A percentile compares a stretch with the other conserved stretches of the same genome.
Conservation (phyloP, 2,329 filamentous ascomycete genomes). For the Emydomyces testavorans region DNA sequence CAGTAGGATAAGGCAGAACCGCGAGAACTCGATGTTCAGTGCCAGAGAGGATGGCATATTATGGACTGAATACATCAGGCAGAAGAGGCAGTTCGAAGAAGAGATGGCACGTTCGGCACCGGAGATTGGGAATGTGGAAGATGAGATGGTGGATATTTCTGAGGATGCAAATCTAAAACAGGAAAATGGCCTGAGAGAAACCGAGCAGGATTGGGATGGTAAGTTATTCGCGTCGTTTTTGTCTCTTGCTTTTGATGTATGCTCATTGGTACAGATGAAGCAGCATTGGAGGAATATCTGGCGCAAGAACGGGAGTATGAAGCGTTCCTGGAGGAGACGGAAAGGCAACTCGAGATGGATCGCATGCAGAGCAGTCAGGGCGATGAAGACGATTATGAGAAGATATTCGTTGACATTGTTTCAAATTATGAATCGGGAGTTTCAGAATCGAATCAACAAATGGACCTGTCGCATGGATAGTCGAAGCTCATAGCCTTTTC, state of each 20-base stretch:
- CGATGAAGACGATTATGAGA: slow-evolving; percentile 51
- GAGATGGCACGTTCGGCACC: slow-evolving; percentile 27
- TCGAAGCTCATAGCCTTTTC: not conserved
- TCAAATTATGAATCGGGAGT: slow-evolving; percentile 31
- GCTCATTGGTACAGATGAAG: slow-evolving; percentile 16
- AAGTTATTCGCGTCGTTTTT: not conserved
- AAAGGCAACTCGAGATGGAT: slow-evolving; percentile 5
- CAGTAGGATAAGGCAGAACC: slow-evolving; percentile 32
- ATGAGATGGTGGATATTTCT: slow-evolving; percentile 2
- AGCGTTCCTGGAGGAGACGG: slow-evolving; percentile 21
- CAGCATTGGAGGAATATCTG: slow-evolving; percentile 28
- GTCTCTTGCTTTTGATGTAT: not conserved
- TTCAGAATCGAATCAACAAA: slow-evolving; percentile 22
- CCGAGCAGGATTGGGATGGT: not conserved
- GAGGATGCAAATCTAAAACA: slow-evolving; percentile 10
- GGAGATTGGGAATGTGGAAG: slow-evolving; percentile 17
- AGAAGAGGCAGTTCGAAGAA: slow-evolving; percentile 32
- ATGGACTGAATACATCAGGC: slow-evolving; percentile 33
- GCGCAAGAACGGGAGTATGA: slow-evolving; percentile 16
- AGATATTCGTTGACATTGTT: slow-evolving; percentile 54
- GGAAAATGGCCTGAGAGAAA: slow-evolving; percentile 18
- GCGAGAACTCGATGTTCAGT: slow-evolving; percentile 31
- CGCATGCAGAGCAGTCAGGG: slow-evolving; percentile 18
- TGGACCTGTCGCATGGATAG: slow-evolving; percentile 30
- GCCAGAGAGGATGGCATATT: slow-evolving; percentile 34